phyloP scores from a whole-genome alignment of 1,284 basidiomycete species.

The Tausonia pullulans region DNA sequence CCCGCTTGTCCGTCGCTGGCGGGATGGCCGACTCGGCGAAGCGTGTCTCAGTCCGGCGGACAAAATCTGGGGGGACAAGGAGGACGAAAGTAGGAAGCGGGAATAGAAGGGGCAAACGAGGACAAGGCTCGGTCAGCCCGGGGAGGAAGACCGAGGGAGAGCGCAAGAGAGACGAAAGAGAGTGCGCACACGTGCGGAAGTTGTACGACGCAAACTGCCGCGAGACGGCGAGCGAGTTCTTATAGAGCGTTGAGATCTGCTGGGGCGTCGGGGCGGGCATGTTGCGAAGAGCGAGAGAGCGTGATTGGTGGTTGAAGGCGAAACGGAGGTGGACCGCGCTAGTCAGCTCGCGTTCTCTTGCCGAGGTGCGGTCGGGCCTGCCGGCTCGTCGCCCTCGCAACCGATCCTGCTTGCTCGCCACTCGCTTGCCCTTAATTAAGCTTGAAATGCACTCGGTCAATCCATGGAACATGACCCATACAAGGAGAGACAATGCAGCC shows the following conservation, averaged over 20 bases:
- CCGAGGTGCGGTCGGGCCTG: no score
- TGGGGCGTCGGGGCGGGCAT: slow-evolving; percentile 15
- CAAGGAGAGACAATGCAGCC: no score
- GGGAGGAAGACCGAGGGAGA: background rate
- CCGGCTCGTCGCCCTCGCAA: no score
- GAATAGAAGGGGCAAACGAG: background rate
- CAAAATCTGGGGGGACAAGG: slow-evolving; percentile 8
- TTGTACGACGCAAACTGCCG: slow-evolving; percentile 16
- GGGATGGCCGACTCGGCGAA: background rate
- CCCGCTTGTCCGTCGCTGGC: background rate
- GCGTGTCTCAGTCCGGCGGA: slow-evolving; percentile 12
- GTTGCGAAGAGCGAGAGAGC: background rate
- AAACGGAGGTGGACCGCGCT: no score
- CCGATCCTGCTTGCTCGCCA: no score
- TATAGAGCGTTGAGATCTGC: slow-evolving; percentile 7
- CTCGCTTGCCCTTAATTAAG: no score
- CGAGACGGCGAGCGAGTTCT: slow-evolving; percentile 2
- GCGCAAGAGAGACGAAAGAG: background rate
- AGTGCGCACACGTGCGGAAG: slow-evolving; percentile 13
- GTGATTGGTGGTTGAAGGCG: no score
- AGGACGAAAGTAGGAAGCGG: background rate
- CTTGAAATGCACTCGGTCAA: no score
- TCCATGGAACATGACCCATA: no score
- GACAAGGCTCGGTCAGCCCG: background rate
- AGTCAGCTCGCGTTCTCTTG: no score